A percentile compares a stretch with the other conserved stretches of the same genome.
phyloP scores from a whole-genome alignment of 2,329 filamentous ascomycete genomes.

The Botrytis pseudocinerea region DNA sequence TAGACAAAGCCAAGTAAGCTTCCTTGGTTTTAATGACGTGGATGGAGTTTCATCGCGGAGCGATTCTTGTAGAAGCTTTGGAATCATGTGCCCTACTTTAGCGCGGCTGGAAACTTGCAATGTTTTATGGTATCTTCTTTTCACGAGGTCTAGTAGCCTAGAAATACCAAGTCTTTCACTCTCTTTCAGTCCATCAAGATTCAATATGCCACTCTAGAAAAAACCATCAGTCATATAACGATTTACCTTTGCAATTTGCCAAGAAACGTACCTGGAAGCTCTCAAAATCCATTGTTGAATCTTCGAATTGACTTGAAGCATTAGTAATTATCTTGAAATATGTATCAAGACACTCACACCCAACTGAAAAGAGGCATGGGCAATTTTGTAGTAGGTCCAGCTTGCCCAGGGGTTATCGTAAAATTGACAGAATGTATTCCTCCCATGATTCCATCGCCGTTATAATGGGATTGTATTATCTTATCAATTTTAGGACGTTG shows the following conservation, averaged over 20 bases:
- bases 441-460: slow-evolving; percentile 12
- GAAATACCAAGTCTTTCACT: slow-evolving; percentile 27
- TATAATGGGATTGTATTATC: slow-evolving; percentile 10
- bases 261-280: slow-evolving; percentile 5
- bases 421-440: slow-evolving; percentile 8
- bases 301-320: slow-evolving; percentile 10
- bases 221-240: not conserved
- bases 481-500: not conserved
- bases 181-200: slow-evolving; percentile 25
- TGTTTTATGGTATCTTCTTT: slow-evolving; percentile 29
- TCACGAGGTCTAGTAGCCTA: slow-evolving; percentile 25
- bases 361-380: slow-evolving; percentile 11
- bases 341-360: not conserved
- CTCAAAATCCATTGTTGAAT: slow-evolving; percentile 17
- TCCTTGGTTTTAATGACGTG: slow-evolving; percentile 23
- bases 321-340: not conserved
- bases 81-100: slow-evolving; percentile 28
- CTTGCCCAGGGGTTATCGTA: not conserved
- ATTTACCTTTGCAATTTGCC: not conserved
- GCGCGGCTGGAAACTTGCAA: slow-evolving; percentile 26
- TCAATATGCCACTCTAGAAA: not conserved
- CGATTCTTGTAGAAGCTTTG: slow-evolving; percentile 29
- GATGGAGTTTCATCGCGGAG: slow-evolving; percentile 22
- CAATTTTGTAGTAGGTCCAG: not conserved
- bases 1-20: slow-evolving; percentile 36